Percentiles rank a stretch among this genome's conserved stretches.
Evolutionary conservation across 768 basidiomycete genomes (phyloP).

Genomic region (Leccinum imitatum): DNA sequence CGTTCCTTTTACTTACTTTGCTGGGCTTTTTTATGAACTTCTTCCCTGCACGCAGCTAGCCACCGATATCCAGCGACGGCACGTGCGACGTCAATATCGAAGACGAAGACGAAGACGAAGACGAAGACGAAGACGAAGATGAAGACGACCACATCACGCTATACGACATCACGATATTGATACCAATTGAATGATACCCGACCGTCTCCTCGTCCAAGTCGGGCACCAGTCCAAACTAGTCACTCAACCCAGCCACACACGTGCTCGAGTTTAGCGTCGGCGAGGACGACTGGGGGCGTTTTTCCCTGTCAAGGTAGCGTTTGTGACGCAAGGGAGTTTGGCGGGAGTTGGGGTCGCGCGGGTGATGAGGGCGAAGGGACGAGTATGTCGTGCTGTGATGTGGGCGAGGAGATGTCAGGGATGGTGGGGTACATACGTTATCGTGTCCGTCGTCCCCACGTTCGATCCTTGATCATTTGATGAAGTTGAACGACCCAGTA

Average conservation of each 20-base stretch:
- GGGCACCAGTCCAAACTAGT: slow-evolving; percentile 68
- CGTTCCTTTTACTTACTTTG: slow-evolving; percentile 1
- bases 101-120: too few relatives aligned
- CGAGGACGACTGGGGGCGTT: slow-evolving; percentile 81
- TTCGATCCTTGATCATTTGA: too few relatives aligned
- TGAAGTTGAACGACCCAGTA: too few relatives aligned
- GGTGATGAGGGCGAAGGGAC: slow-evolving; percentile 55
- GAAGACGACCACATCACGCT: slow-evolving; percentile 74
- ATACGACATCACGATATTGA: slow-evolving; percentile 84
- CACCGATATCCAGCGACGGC: slow-evolving; percentile 88
- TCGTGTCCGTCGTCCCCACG: too few relatives aligned
- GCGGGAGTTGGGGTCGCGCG: slow-evolving; percentile 68
- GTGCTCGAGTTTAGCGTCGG: slow-evolving; percentile 84
- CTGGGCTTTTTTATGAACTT: too few relatives aligned
- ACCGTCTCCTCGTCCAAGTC: slow-evolving; percentile 49
- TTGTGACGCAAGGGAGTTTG: slow-evolving; percentile 58
- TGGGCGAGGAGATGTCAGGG: not conserved
- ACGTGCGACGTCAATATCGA: slow-evolving; percentile 94
- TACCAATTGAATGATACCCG: slow-evolving; percentile 86
- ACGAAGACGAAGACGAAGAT: too few relatives aligned
- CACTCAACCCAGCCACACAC: slow-evolving; percentile 75
- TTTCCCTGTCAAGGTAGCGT: slow-evolving; percentile 70
- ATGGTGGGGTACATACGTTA: too few relatives aligned
- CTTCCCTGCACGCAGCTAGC: slow-evolving; percentile 52
- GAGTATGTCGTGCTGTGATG: slow-evolving; percentile 54